phyloP scores from a whole-genome alignment of 352 stramenopile genomes.

The Pythium chondricola region DNA sequence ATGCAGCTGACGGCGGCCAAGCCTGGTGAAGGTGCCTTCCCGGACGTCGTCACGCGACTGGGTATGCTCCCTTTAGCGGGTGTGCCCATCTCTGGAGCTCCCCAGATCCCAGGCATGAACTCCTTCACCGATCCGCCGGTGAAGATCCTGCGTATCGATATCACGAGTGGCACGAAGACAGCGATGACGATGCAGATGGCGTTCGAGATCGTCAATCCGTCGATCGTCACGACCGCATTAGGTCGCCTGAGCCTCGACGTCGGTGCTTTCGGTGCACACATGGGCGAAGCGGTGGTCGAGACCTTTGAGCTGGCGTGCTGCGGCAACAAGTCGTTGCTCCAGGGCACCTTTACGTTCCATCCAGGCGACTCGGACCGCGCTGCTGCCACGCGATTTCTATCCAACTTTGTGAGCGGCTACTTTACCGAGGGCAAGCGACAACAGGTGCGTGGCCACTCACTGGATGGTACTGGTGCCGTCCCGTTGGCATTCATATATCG shows the following conservation, averaged over 20 bases:
- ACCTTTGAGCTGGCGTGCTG: slow-evolving; percentile 71
- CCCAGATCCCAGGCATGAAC: slow-evolving; percentile 59
- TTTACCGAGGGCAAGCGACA: slow-evolving; percentile 62
- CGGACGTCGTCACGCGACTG: slow-evolving; percentile 66
- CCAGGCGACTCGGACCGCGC: slow-evolving; percentile 25
- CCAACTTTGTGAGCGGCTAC: slow-evolving; percentile 79
- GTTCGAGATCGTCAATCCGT: slow-evolving; percentile 68
- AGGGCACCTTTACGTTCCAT: slow-evolving; percentile 54
- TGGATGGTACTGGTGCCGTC: neutral
- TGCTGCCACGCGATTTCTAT: slow-evolving; percentile 55
- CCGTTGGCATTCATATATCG: too few relatives aligned
- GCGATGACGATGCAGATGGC: slow-evolving; percentile 63
- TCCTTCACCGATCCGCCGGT: slow-evolving; percentile 61
- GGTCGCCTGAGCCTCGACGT: slow-evolving; percentile 51
- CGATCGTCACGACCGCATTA: slow-evolving; percentile 53
- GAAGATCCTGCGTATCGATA: slow-evolving; percentile 56
- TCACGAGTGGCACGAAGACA: slow-evolving; percentile 33
- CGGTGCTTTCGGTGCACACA: slow-evolving; percentile 29
- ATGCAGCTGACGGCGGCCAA: slow-evolving; percentile 38
- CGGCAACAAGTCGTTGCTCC: slow-evolving; percentile 40
- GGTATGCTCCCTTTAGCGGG: slow-evolving; percentile 53
- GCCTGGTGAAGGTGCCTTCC: slow-evolving; percentile 31
- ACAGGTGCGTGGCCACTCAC: slow-evolving; percentile 30
- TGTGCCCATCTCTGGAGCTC: slow-evolving; percentile 51
- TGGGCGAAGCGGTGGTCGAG: slow-evolving; percentile 54